Conservation (phyloP, 225 moss, liverwort and hornwort species). For the Takakia lepidozioides region DNA sequence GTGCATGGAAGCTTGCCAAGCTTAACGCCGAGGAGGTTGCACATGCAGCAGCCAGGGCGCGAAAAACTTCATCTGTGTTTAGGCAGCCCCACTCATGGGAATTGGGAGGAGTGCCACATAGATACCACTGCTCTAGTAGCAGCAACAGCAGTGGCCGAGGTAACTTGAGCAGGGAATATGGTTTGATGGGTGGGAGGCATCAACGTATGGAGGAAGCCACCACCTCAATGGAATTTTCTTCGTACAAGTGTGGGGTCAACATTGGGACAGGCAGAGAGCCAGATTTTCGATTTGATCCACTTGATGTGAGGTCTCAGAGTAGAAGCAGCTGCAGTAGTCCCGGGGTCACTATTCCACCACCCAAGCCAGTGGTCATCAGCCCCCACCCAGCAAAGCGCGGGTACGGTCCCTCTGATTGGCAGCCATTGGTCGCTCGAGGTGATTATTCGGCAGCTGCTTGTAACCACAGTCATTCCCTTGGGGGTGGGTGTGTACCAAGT, state of each 20-base stretch:
- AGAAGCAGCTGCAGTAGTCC: too few species aligned
- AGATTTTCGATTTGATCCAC: slow-evolving; percentile 32
- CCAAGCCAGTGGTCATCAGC: too few species aligned
- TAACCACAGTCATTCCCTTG: too few species aligned
- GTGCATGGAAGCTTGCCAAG: slow-evolving; percentile 94
- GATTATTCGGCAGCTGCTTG: too few species aligned
- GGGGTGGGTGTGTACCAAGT: too few species aligned
- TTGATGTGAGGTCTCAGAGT: slow-evolving; percentile 32
- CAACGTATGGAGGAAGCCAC: slow-evolving; percentile 32
- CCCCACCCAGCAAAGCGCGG: too few species aligned
- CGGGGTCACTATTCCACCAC: too few species aligned
- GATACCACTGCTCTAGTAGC: slow-evolving; percentile 45
- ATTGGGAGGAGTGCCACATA: slow-evolving; percentile 30
- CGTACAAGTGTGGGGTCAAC: slow-evolving; percentile 42
- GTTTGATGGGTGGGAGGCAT: slow-evolving; percentile 18
- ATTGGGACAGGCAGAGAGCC: slow-evolving; percentile 50
- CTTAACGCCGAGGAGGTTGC: slow-evolving; percentile 64
- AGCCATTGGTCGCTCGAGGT: too few species aligned
- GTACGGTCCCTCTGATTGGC: too few species aligned
- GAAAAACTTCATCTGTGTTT: slow-evolving; percentile 67
- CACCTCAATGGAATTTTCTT: slow-evolving; percentile 43
- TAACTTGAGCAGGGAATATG: slow-evolving; percentile 48
- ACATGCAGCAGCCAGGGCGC: slow-evolving; percentile 62
- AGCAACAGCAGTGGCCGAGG: slow-evolving; percentile 61
- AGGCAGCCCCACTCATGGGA: slow-evolving; percentile 48